Evolutionary conservation across 1,284 basidiomycete species (phyloP), one percentile per base, ranked within the genome.

Genomic region (Leccinum pseudoinsigne): DNA sequence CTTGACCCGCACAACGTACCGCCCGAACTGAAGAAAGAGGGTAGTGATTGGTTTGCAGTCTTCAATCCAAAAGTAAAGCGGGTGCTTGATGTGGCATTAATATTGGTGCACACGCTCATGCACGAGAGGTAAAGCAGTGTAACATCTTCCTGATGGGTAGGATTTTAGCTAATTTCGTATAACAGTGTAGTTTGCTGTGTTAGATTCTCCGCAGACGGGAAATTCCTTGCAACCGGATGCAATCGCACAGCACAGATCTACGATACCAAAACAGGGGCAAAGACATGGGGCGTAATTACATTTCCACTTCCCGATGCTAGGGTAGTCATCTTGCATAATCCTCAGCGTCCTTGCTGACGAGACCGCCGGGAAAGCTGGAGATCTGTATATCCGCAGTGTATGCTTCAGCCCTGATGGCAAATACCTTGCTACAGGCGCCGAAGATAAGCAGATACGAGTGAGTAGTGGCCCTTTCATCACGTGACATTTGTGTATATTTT

Each of bases 1-100:
- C 70, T 84, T 58, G 84, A 85, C 65, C 80, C 78, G 28, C 75
- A 77, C 63, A 77, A 74, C 47, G 78, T 83, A 0, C 74, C 83
- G 1, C 26, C 26, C 26, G 84, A 87, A 63, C 68, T 81, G 60
- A 87, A 86, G 76, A 93, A 92, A 77, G 92, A 95, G 74, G 96
- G 95, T 0, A 80, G 82, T 42, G 97, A 98, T 77, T 99, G 97
- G 97, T 92, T 96, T 71, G 95, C 94, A 18, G 86, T 97, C 59
- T 98, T 95, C 82, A 97, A 95, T 75, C 90, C 93, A 14, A 90
- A 92, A 70, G 86, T 86, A 64, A 93, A 94, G 78, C 83, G 89
- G 57, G 84, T 86, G 63, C 80, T 97, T 62, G 95, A 98, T 75
- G 93, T 99, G n/a, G 82, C 81, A 56, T 34, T 28, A 28, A 28